phyloP scores from a whole-genome alignment of 179 eudicot genomes.

The Silene vulgaris region DNA sequence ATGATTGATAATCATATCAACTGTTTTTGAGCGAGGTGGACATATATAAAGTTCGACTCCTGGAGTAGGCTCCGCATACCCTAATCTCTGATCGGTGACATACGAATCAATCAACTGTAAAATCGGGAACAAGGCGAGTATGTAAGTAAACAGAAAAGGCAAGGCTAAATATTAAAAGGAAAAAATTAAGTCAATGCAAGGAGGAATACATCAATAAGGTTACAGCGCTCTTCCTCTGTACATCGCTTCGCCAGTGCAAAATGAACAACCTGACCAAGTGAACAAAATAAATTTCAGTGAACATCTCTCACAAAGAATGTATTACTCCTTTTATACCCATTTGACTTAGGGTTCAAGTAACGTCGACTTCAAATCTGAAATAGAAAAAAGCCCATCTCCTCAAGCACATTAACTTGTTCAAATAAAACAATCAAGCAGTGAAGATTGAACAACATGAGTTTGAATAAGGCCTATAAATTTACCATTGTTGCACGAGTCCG shows the following conservation, averaged over 20 bases:
- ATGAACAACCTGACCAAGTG: slow-evolving; percentile 42
- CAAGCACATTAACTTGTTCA: neutral
- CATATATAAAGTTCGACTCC: slow-evolving; percentile 66
- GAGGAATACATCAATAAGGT: slow-evolving; percentile 46
- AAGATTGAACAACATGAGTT: neutral
- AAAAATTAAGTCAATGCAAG: neutral
- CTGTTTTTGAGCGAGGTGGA: slow-evolving; percentile 43
- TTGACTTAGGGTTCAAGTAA: no score
- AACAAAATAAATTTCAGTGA: slow-evolving; percentile 3
- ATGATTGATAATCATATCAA: slow-evolving; percentile 48
- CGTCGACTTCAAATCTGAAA: no score
- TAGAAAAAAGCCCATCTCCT: neutral
- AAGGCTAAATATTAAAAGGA: neutral
- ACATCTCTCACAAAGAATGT: neutral
- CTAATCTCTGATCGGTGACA: slow-evolving; percentile 55
- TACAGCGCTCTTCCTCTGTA: slow-evolving; percentile 38
- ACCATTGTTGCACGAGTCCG: slow-evolving; percentile 19
- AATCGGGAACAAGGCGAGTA: neutral
- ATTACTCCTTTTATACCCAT: neutral
- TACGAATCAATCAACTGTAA: slow-evolving; percentile 59
- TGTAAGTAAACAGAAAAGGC: neutral
- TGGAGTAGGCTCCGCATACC: slow-evolving; percentile 58
- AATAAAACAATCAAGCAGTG: neutral
- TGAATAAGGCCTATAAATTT: neutral
- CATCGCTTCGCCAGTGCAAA: slow-evolving; percentile 51